Evolutionary conservation across 805 yeast genomes (phyloP).

Genomic region (Ogataea zsoltii): DNA sequence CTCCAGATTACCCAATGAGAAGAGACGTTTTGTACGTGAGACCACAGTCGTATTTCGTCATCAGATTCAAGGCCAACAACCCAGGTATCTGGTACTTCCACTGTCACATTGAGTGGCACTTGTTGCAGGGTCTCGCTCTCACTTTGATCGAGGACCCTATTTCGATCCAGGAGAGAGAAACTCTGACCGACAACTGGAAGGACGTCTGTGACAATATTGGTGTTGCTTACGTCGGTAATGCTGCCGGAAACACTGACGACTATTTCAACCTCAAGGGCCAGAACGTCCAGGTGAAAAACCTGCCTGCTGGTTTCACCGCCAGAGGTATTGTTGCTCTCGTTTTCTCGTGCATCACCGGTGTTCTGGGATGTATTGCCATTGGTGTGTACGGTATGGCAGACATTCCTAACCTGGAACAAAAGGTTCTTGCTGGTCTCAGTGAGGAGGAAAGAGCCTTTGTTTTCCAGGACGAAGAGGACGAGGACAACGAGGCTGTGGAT

Average conservation of each 20-base stretch:
- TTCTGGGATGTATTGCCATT: slow-evolving; percentile 77
- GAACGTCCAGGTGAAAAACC: slow-evolving; percentile 60
- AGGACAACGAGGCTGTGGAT: slow-evolving; percentile 12
- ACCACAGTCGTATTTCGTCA: slow-evolving; percentile 81
- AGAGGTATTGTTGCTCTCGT: slow-evolving; percentile 93
- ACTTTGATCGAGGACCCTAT: slow-evolving; percentile 82
- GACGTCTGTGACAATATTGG: slow-evolving; percentile 60
- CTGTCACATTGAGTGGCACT: slow-evolving; percentile 98
- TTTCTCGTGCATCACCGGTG: slow-evolving; percentile 84
- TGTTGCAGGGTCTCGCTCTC: slow-evolving; percentile 89
- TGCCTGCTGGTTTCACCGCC: slow-evolving; percentile 92
- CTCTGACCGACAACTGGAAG: slow-evolving; percentile 60
- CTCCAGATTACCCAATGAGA: slow-evolving; percentile 75
- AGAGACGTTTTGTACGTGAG: slow-evolving; percentile 81
- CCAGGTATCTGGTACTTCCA: slow-evolving; percentile 99
- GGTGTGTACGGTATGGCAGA: slow-evolving; percentile 86
- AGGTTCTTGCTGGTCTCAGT: slow-evolving; percentile 57
- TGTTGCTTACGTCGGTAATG: slow-evolving; percentile 69
- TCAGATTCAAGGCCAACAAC: slow-evolving; percentile 88
- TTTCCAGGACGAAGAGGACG: slow-evolving; percentile 33
- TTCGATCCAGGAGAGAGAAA: slow-evolving; percentile 60
- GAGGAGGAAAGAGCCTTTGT: slow-evolving; percentile 44
- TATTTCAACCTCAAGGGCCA: slow-evolving; percentile 72
- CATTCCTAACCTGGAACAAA: slow-evolving; percentile 64
- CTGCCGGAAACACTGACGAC: slow-evolving; percentile 76